Evolutionary conservation across 208 protist species (phyloP).

Genomic region (Wallacemonas collosoma): DNA sequence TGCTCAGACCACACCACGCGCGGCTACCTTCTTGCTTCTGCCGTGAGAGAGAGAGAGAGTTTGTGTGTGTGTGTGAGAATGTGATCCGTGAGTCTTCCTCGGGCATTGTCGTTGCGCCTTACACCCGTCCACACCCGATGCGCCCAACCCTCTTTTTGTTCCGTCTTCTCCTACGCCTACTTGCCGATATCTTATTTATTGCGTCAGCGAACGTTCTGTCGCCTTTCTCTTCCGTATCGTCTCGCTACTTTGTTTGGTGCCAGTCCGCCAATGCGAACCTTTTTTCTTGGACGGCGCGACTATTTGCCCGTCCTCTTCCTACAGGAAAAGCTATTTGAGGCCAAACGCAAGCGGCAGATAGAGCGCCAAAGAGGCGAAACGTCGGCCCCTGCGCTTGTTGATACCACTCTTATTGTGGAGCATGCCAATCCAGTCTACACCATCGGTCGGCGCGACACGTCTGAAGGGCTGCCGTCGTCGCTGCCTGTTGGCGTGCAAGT

Average conservation of each 20-base stretch:
- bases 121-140: too few species aligned
- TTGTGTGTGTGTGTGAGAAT: too few species aligned
- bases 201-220: too few species aligned
- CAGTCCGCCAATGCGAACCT: slow-evolving; percentile 53
- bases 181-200: too few species aligned
- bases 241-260: neutral
- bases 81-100: too few species aligned
- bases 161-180: too few species aligned
- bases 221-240: too few species aligned
- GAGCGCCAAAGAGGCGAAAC: slow-evolving; percentile 36
- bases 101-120: too few species aligned
- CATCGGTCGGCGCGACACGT: slow-evolving; percentile 81
- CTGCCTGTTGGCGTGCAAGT: slow-evolving; percentile 42
- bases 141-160: too few species aligned
- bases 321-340: slow-evolving; percentile 72
- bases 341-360: slow-evolving; percentile 65
- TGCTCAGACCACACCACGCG: too few species aligned
- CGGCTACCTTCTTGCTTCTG: too few species aligned
- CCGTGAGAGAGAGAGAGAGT: too few species aligned
- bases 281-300: slow-evolving; percentile 57
- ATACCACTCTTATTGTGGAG: slow-evolving; percentile 74
- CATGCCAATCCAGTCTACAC: slow-evolving; percentile 85
- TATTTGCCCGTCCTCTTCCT: slow-evolving; percentile 61
- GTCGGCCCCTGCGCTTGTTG: slow-evolving; percentile 35
- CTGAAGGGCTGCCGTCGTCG: slow-evolving; percentile 43